phyloP scores from a whole-genome alignment of 371 early-diverging fungal species.

The Furculomyces boomerangus region DNA sequence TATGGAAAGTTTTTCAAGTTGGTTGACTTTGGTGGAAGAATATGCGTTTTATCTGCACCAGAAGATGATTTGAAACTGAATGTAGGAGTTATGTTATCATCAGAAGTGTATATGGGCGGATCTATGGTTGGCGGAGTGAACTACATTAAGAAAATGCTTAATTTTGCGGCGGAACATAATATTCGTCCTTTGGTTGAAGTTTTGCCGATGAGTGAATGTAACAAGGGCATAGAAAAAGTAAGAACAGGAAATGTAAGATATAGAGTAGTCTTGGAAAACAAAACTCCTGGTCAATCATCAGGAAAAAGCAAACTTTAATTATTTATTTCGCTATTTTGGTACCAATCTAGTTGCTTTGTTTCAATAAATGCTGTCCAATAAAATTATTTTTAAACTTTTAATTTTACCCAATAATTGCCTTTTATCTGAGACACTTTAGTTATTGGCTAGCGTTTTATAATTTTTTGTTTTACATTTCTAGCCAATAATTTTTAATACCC shows the following conservation, averaged over 20 bases:
- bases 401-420: too few species aligned
- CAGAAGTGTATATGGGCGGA: conserved; percentile 36
- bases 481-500: too few species aligned
- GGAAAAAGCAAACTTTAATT: too few species aligned
- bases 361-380: too few species aligned
- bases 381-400: too few species aligned
- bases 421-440: too few species aligned
- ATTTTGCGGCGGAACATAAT: conserved; percentile 43
- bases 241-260: conserved; percentile 45
- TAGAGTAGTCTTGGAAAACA: conserved; percentile 32
- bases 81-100: conserved; percentile 25
- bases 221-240: conserved; percentile 35
- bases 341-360: too few species aligned
- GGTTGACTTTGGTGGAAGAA: conserved; percentile 15
- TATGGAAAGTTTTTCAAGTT: conserved; percentile 28
- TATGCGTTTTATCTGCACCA: conserved; percentile 43
- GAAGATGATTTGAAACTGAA: conserved; percentile 30
- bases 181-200: conserved; percentile 46
- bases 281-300: too few species aligned
- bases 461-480: too few species aligned
- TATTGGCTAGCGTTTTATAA: too few species aligned
- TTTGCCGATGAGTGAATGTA: conserved; percentile 38
- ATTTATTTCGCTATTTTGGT: too few species aligned
- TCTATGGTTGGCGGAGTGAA: conserved; percentile 45
- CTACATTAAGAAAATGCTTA: conserved; percentile 41